These are phyloP conservation scores for Entamoeba invadens DNA, from an alignment of 208 protist genomes.

Conservation along the genomic window DNA sequence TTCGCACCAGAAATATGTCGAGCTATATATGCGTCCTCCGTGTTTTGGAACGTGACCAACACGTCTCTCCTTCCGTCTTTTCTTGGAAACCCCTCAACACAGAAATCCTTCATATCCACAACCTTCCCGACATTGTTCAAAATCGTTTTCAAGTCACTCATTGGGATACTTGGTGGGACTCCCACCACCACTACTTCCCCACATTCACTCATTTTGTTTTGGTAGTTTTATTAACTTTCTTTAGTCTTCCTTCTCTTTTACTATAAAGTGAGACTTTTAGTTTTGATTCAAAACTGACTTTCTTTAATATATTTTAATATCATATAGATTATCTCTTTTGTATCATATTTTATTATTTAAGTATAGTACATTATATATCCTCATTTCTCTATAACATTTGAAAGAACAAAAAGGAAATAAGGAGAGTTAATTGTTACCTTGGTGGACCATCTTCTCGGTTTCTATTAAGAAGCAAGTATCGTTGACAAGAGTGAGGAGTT, in stretches of 20 bases:
- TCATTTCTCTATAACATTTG: too few relatives aligned
- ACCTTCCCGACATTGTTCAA: background rate
- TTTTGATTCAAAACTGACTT: too few relatives aligned
- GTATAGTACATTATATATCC: too few relatives aligned
- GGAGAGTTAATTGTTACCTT: background rate
- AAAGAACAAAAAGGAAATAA: too few relatives aligned
- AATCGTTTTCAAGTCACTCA: background rate
- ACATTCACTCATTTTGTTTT: too few relatives aligned
- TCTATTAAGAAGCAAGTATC: background rate
- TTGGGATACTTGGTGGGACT: background rate
- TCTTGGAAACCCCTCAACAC: background rate
- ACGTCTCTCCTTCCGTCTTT: background rate
- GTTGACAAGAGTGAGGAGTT: background rate
- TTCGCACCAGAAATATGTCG: background rate
- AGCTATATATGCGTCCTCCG: background rate
- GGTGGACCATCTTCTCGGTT: background rate
- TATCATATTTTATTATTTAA: too few relatives aligned
- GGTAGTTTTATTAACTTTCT: too few relatives aligned
- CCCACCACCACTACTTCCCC: background rate
- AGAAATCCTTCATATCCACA: background rate
- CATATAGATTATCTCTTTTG: too few relatives aligned
- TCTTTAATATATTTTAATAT: too few relatives aligned
- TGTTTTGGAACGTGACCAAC: background rate
- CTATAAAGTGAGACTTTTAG: too few relatives aligned
- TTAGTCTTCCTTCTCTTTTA: too few relatives aligned